A percentile compares a stretch with the other conserved stretches of the same genome.
Evolutionary conservation across 23 red algal species (phyloP).

Genomic region (Agarophyton chilense): DNA sequence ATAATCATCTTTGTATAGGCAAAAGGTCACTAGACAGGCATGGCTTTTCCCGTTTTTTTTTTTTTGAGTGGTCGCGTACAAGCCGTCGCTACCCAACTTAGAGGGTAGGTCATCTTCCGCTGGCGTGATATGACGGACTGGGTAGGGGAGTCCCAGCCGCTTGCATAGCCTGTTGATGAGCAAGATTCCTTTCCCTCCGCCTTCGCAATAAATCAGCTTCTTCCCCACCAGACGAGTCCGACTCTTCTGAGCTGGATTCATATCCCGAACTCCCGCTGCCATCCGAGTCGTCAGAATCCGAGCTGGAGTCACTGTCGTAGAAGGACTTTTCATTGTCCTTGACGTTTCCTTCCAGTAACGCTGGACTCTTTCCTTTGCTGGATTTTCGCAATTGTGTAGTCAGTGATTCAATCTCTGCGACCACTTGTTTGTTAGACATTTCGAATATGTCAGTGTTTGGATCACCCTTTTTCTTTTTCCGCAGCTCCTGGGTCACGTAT

Average conservation of each 20-base stretch:
- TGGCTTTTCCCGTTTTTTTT: no score
- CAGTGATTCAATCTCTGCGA: constrained; percentile 54
- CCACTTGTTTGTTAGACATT: constrained; percentile 32
- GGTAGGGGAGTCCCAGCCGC: constrained; percentile 58
- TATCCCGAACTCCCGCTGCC: constrained; percentile 52
- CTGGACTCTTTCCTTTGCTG: constrained; percentile 28
- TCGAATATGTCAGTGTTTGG: constrained; percentile 46
- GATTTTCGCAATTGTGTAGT: constrained; percentile 12
- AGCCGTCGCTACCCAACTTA: background rate
- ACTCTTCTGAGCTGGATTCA: constrained; percentile 26
- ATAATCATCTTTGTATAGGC: background rate
- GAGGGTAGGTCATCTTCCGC: background rate
- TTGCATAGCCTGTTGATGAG: constrained; percentile 68
- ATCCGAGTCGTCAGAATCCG: constrained; percentile 60
- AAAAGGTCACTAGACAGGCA: background rate
- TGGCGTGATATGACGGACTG: constrained; percentile 47
- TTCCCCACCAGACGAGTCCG: constrained; percentile 53
- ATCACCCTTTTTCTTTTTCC: constrained; percentile 65
- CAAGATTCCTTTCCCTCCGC: constrained; percentile 62
- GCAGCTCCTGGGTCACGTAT: constrained; percentile 68
- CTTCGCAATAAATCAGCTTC: constrained; percentile 50
- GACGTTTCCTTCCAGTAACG: constrained; percentile 1
- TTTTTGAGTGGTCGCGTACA: background rate
- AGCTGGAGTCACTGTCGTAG: constrained; percentile 58
- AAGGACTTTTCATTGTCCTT: constrained; percentile 50